Percentiles rank a stretch among this genome's conserved stretches.
These are phyloP conservation scores for Diaporthe ilicicola DNA, from an alignment of 2,329 filamentous ascomycete genomes.

Conservation along the genomic window DNA sequence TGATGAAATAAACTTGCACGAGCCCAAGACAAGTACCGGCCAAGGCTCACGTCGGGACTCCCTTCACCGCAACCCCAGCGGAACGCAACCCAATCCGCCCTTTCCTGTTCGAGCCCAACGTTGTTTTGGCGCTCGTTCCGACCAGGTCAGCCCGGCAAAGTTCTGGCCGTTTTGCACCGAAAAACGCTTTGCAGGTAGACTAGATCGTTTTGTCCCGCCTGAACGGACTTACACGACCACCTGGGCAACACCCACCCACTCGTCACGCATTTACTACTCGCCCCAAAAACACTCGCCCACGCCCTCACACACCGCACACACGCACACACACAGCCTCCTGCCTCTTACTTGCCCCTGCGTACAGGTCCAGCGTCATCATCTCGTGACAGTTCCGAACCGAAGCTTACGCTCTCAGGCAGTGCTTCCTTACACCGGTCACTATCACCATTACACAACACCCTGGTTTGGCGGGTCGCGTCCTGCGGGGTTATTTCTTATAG, in stretches of 20 bases:
- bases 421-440: slow-evolving; percentile 11
- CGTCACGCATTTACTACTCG: slow-evolving; percentile 8
- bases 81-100: slow-evolving; percentile 27
- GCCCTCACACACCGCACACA: not conserved
- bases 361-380: slow-evolving; percentile 24
- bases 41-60: slow-evolving; percentile 4
- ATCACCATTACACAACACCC: slow-evolving; percentile 10
- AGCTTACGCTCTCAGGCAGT: slow-evolving; percentile 18
- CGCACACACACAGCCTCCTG: slow-evolving; percentile 9
- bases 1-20: slow-evolving; percentile 5
- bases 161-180: slow-evolving; percentile 9
- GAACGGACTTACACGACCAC: slow-evolving; percentile 11
- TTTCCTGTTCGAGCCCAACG: slow-evolving; percentile 28
- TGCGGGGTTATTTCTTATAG: slow-evolving; percentile 23
- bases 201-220: slow-evolving; percentile 24
- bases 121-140: not conserved
- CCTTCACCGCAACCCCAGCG: slow-evolving; percentile 22
- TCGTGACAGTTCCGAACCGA: slow-evolving; percentile 7
- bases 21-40: slow-evolving; percentile 2
- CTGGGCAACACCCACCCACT: slow-evolving; percentile 11
- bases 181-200: slow-evolving; percentile 19
- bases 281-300: not conserved
- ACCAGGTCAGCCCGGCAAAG: slow-evolving; percentile 29
- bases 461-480: slow-evolving; percentile 23
- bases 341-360: slow-evolving; percentile 21